phyloP scores from a whole-genome alignment of 2,329 filamentous ascomycete species.

The Colletotrichum lentis region DNA sequence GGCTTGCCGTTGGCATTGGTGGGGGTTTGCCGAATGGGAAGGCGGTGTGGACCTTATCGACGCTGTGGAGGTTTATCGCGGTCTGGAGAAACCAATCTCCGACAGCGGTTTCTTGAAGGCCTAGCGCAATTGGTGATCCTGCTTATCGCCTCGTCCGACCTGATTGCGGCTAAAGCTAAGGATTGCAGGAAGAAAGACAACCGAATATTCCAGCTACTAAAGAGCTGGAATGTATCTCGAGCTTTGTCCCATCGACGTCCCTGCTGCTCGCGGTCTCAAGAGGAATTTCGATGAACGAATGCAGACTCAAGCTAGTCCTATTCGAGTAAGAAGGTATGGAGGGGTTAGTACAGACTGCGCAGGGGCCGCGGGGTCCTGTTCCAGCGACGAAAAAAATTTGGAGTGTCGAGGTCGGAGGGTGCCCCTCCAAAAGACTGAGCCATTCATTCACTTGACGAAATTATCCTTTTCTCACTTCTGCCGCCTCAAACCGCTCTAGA shows the following conservation, averaged over 20 bases:
- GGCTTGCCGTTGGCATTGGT: slow-evolving; percentile 21
- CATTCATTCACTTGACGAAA: slow-evolving; percentile 25
- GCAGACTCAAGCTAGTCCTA: background rate
- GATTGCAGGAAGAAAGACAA: no score
- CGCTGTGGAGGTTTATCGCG: slow-evolving; percentile 18
- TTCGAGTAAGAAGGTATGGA: slow-evolving; percentile 26
- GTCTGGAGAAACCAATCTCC: slow-evolving; percentile 30
- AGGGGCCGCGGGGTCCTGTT: slow-evolving; percentile 35
- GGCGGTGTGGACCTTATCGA: slow-evolving; percentile 27
- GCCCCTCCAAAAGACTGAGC: slow-evolving; percentile 35
- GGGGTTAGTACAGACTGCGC: slow-evolving; percentile 30
- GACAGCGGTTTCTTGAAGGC: background rate
- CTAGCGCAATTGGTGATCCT: background rate
- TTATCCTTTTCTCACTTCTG: slow-evolving; percentile 17
- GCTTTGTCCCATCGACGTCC: background rate
- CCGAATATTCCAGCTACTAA: background rate
- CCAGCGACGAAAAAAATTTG: slow-evolving; percentile 33
- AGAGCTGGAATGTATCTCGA: background rate
- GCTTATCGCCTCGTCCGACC: background rate
- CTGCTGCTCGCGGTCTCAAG: background rate
- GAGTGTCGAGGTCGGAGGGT: slow-evolving; percentile 36
- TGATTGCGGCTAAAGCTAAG: no score
- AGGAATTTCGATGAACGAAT: background rate
- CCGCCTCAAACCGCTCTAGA: slow-evolving; percentile 1
- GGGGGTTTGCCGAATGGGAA: slow-evolving; percentile 24